Evolutionary conservation across 192 early-diverging fungal species (phyloP), one percentile per base, ranked within the genome.

Genomic region (Paraglomus occultum): DNA sequence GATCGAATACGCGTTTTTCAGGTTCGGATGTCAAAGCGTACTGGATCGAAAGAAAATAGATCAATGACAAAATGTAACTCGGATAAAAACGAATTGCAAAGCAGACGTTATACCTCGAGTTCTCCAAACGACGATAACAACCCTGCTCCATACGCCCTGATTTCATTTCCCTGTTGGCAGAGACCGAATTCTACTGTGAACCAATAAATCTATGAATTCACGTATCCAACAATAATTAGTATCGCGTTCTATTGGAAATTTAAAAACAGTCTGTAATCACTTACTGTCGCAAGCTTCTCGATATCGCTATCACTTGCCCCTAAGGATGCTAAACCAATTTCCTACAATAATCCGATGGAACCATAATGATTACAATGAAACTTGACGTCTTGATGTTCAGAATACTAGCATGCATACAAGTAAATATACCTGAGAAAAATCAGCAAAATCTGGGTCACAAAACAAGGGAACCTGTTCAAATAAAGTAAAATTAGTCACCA

Each of bases 111-210:
- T 69, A 69, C 67, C 5, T 95, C 92, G 51, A 98, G 81, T 83
- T 98, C 96, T 73, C 96, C 96, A 83, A 94, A 95, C 48, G 92
- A 94, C 64, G 90, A 92, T 64, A 98, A 82, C 47, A 98, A 71
- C 20, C 96, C 96, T 0, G 94, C 94, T 51, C 96, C 96, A 75
- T 90, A 98, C 10, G 96, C 94, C 63, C 88, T 87, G 50, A 95
- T 74, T 14, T 77, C 81, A 48, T 82, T 83, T 44, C 89, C 86
- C 74, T 90, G 80, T 48, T 86, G 84, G 73, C 91, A 92, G 18
- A 95, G 77, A 8, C 96, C 96, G 84, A 96, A 98, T 78, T 98
- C 96, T 6, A 95, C 91, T 9, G 94, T 93, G 66, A 93, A 95
- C 92, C 94, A 96, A 75, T 89, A 92, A 39, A 91, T 90, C 12